Base-by-base conservation (phyloP, 768 basidiomycete species). In the Cystobasidium tubakii region DNA sequence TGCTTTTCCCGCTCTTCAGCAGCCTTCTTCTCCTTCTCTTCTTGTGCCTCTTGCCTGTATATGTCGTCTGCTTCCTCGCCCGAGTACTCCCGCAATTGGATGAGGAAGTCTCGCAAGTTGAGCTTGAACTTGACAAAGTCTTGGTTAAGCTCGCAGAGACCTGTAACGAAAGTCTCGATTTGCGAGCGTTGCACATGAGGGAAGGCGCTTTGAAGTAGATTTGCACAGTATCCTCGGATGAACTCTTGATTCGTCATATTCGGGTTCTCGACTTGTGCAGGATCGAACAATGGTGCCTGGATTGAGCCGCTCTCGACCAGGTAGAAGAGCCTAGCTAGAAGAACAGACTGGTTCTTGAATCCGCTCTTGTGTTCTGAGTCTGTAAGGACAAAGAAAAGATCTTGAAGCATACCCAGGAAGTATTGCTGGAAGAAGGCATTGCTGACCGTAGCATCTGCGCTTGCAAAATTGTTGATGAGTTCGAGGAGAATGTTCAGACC, bases 311-410 rank as follows among this genome's bases (percentile, higher is more conserved):
- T 85, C 81, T 94, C 90, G 43, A 95, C 90, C 29, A 98, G 86
- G 80, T 91, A 89, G 86, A 96, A 94, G 84, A 99, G 86, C 36
- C 91, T 87, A 21, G 92, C 90, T 55, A 99, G 87, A n/a, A 98
- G 85, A 77, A 91, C 83, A 77, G 90, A 90, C 82, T 97, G 94
- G 74, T 93, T 85, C 82, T 96, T 97, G 85, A 97, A 96, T 31
- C 95, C 83, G 78, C 91, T 93, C 87, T 97, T 98, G 85, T 99
- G 95, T 82, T 98, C 95, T 4, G 94, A 88, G 81, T 99, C 95
- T 34, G 94, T 97, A 55, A 99, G 85, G 50, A 98, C 95, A 78
- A 91, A 97, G 86, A 99, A 93, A 46, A 91, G 91, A 81, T 98
- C 96, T 77, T 94, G 92, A 42, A 96, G 84, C 79, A 97, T 88